Percentiles rank a stretch among this genome's conserved stretches.
These are phyloP conservation scores for Diaporthe nobilis DNA, from an alignment of 2,329 filamentous ascomycete genomes.

Conservation along the genomic window DNA sequence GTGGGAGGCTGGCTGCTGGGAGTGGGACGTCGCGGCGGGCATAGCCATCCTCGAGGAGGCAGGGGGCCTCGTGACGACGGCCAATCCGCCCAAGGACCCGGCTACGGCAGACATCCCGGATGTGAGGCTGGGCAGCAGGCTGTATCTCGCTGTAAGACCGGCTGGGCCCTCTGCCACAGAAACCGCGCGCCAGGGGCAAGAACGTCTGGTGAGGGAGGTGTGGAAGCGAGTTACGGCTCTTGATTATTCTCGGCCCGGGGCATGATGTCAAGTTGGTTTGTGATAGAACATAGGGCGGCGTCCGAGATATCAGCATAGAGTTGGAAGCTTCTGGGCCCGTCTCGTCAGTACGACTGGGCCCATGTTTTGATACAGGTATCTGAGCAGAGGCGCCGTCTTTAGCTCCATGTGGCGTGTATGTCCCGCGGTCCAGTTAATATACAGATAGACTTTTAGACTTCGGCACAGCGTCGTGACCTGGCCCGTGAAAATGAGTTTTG, in stretches of 20 bases:
- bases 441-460: slow-evolving; percentile 24
- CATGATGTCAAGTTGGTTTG: slow-evolving; percentile 48
- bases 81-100: slow-evolving; percentile 75
- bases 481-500: slow-evolving; percentile 23
- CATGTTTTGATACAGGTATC: slow-evolving; percentile 38
- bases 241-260: slow-evolving; percentile 77
- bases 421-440: slow-evolving; percentile 28
- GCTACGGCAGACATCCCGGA: slow-evolving; percentile 70
- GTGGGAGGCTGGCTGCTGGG: slow-evolving; percentile 88
- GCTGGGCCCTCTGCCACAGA: slow-evolving; percentile 74
- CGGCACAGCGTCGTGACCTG: background rate
- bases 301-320: slow-evolving; percentile 12
- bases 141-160: slow-evolving; percentile 80
- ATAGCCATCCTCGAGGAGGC: slow-evolving; percentile 81
- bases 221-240: slow-evolving; percentile 78
- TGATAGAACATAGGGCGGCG: background rate
- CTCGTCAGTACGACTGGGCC: slow-evolving; percentile 13
- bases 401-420: slow-evolving; percentile 31
- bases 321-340: slow-evolving; percentile 31
- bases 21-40: slow-evolving; percentile 85
- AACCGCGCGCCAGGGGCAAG: slow-evolving; percentile 76
- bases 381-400: slow-evolving; percentile 36
- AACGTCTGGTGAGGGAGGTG: slow-evolving; percentile 78
- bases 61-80: slow-evolving; percentile 80
- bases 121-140: slow-evolving; percentile 73